Base-by-base conservation (phyloP, 768 basidiomycete genomes). In the Collybiopsis confluens region DNA sequence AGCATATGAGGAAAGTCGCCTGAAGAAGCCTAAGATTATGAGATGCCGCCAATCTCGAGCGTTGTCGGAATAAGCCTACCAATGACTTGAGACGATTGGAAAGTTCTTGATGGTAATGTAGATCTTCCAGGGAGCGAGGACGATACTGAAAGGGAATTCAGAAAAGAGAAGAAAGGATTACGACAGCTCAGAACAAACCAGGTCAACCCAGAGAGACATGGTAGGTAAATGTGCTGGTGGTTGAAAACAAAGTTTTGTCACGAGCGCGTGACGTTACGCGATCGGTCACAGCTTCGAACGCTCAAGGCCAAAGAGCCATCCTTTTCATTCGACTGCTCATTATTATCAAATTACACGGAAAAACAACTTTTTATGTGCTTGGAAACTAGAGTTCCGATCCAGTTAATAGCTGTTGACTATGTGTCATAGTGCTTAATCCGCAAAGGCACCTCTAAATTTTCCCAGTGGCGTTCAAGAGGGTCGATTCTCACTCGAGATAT, bases 1-100 rank as follows among this genome's bases (percentile, higher is more conserved):
- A 99, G 81, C 74, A 97, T 86, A 66, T 99, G 96, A 7, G 96
- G 96, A 65, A 99, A 98, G 74, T 98, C 95, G 1, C 92, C 91
- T 1, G 91, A 87, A 1, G 84, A 80, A 0, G 95, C 87, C 91
- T 93, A 30, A 63, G 1, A 33, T 3, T 36, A 20, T 46, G 27
- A 2, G 26, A 47, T 9, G 16, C 18, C 20, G 20, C 4, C 28
- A 43, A 36, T n/a, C n/a, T n/a, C n/a, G n/a, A n/a, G 23, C 24
- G 21, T 20, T 51, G 35, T 41, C 47, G 27, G 21, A 16, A 8
- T 2, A 16, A 20, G 65, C 74, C n/a, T 33, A 91, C 92, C 57
- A 98, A 74, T 2, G 94, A 88, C 56, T 79, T 80, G 28, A 98
- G 74, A 23, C 96, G 82, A 21, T 79, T 75, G 18, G 94, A 91